Conservation (phyloP, 345 rosid species). For the Brassica cretica region DNA sequence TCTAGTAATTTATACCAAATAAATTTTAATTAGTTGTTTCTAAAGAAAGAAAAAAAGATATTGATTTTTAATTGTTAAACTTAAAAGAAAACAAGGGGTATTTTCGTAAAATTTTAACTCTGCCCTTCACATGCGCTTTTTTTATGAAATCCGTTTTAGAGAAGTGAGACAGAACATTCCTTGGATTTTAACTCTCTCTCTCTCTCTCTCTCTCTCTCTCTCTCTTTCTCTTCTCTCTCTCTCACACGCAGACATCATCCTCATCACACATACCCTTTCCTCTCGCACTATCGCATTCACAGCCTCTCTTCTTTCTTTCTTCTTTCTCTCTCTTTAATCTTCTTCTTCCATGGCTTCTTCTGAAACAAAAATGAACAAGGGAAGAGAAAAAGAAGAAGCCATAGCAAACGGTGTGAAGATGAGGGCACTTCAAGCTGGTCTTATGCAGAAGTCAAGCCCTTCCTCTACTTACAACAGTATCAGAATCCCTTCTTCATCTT, state of each 20-base stretch:
- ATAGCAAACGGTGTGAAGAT: conserved; percentile 85
- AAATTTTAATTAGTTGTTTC: neutral
- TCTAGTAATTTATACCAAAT: neutral
- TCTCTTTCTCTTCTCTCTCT: neutral
- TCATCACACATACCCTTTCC: conserved; percentile 20
- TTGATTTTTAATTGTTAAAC: neutral
- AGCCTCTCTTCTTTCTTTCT: neutral
- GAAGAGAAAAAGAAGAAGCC: conserved; percentile 71
- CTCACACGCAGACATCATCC: conserved; percentile 47
- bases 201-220: neutral
- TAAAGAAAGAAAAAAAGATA: neutral
- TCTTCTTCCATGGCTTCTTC: conserved; percentile 59
- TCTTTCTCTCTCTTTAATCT: neutral
- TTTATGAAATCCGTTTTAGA: conserved; percentile 27
- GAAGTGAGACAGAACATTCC: conserved; percentile 50
- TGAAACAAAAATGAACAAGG: conserved; percentile 35
- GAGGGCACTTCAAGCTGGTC: conserved; percentile 51
- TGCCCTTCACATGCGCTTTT: conserved; percentile 49
- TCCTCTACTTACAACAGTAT: conserved; percentile 25
- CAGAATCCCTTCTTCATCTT: conserved; percentile 45
- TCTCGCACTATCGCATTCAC: neutral
- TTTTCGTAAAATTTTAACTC: conserved; percentile 39
- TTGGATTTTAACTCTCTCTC: conserved; percentile 36
- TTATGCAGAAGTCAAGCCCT: conserved; percentile 50
- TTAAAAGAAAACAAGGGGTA: conserved; percentile 27